Evolutionary conservation across 257 asterid genomes (phyloP).

Genomic region (Oldenlandia corymbosa): DNA sequence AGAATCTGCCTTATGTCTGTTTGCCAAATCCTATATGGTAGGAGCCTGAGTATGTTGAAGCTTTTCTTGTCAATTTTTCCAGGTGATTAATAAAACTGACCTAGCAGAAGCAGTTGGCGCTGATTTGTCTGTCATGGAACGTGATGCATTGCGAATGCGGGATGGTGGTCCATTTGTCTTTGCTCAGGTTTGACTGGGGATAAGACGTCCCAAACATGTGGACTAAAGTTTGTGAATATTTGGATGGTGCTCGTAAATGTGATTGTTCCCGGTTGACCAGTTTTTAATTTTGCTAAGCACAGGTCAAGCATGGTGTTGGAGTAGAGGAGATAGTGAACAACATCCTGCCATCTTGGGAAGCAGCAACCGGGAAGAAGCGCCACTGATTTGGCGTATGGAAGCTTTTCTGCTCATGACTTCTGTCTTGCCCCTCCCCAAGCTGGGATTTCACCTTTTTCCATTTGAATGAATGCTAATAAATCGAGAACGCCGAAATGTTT

Average conservation of each 20-base stretch:
- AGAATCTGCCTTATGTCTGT: not conserved
- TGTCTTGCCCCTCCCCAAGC: no score
- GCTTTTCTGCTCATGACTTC: no score
- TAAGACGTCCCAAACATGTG: no score
- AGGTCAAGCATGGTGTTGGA: constrained; percentile 97
- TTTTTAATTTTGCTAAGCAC: constrained; percentile 10
- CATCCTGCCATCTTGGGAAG: constrained; percentile 71
- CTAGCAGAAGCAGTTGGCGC: constrained; percentile 89
- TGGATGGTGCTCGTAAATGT: not conserved
- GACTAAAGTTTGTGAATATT: not conserved
- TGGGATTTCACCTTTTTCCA: no score
- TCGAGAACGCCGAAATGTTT: no score
- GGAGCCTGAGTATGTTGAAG: not conserved
- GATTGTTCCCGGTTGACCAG: not conserved
- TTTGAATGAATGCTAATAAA: no score
- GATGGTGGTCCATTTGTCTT: constrained; percentile 95
- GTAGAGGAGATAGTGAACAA: constrained; percentile 70
- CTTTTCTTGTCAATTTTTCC: constrained; percentile 9
- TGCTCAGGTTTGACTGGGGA: constrained; percentile 63
- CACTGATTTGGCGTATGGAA: constrained; percentile 17
- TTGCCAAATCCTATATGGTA: not conserved
- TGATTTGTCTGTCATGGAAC: constrained; percentile 86
- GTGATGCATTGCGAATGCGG: constrained; percentile 93
- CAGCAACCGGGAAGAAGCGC: constrained; percentile 57
- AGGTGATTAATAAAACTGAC: constrained; percentile 97